Percentiles rank a stretch among this genome's conserved stretches.
Conservation (phyloP, 768 basidiomycete species). For the Hygrocybe coccinea region DNA sequence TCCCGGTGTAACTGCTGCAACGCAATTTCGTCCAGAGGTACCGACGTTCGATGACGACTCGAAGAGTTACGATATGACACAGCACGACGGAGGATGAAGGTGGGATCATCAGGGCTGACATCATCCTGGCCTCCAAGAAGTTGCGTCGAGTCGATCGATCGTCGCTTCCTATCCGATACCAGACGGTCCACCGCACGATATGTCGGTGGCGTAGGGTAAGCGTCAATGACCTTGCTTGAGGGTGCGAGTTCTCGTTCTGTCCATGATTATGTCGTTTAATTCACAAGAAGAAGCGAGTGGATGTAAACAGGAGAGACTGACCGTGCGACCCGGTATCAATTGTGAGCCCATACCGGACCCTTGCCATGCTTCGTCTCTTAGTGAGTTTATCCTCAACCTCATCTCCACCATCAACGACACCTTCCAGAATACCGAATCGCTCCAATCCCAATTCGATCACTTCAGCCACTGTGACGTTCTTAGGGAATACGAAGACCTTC, state of each 20-base stretch:
- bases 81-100: slow-evolving; percentile 85
- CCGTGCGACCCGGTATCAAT: slow-evolving; percentile 61
- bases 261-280: slow-evolving; percentile 8
- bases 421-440: slow-evolving; percentile 89
- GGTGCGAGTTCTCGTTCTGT: slow-evolving; percentile 75
- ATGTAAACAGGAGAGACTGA: slow-evolving; percentile 28
- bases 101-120: slow-evolving; percentile 75
- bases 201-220: slow-evolving; percentile 69
- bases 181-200: slow-evolving; percentile 62
- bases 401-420: slow-evolving; percentile 98
- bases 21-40: slow-evolving; percentile 80
- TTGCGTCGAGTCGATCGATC: slow-evolving; percentile 77
- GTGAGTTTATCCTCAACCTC: slow-evolving; percentile 91
- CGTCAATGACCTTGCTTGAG: slow-evolving; percentile 80
- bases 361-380: slow-evolving; percentile 69
- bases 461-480: slow-evolving; percentile 94
- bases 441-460: slow-evolving; percentile 91
- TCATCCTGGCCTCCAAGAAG: slow-evolving; percentile 71
- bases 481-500: slow-evolving; percentile 88
- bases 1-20: slow-evolving; percentile 69
- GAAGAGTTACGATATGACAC: slow-evolving; percentile 66
- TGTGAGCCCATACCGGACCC: slow-evolving; percentile 80
- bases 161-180: slow-evolving; percentile 63
- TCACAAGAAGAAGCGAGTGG: slow-evolving; percentile 1
- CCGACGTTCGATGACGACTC: slow-evolving; percentile 65